phyloP scores from a whole-genome alignment of 805 yeast species.

The Schizosaccharomyces cryophilus region DNA sequence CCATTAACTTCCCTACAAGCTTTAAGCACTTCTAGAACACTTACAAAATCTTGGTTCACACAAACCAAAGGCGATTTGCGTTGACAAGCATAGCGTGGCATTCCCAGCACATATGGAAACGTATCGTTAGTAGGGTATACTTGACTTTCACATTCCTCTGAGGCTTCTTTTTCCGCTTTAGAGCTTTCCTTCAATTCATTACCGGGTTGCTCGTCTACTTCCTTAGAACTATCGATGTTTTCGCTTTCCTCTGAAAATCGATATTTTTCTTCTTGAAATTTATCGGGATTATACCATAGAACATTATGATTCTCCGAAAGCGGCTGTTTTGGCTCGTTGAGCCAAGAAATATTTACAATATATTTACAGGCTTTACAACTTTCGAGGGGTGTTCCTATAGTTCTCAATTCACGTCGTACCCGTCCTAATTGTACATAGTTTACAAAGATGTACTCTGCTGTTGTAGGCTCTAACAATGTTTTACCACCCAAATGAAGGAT shows the following conservation, averaged over 20 bases:
- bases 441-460: not conserved
- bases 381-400: not conserved
- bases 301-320: not conserved
- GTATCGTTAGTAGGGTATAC: not conserved
- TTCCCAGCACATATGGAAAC: not conserved
- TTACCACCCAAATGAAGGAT: not conserved
- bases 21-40: conserved; percentile 3
- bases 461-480: not conserved
- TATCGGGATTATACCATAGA: not conserved
- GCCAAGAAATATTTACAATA: not conserved
- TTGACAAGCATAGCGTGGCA: conserved; percentile 5
- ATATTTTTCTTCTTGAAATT: not conserved
- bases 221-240: not conserved
- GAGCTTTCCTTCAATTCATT: not conserved
- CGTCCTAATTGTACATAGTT: not conserved
- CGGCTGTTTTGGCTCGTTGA: not conserved
- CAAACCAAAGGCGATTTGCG: conserved; percentile 7
- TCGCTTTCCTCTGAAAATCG: not conserved
- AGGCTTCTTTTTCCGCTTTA: not conserved
- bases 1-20: conserved; percentile 6
- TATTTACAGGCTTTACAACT: not conserved
- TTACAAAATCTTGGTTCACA: conserved; percentile 5
- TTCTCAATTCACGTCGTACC: not conserved
- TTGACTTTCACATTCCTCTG: not conserved
- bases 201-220: not conserved